Base-by-base conservation (phyloP, 2,329 filamentous ascomycete species). In the Balansia obtecta region DNA sequence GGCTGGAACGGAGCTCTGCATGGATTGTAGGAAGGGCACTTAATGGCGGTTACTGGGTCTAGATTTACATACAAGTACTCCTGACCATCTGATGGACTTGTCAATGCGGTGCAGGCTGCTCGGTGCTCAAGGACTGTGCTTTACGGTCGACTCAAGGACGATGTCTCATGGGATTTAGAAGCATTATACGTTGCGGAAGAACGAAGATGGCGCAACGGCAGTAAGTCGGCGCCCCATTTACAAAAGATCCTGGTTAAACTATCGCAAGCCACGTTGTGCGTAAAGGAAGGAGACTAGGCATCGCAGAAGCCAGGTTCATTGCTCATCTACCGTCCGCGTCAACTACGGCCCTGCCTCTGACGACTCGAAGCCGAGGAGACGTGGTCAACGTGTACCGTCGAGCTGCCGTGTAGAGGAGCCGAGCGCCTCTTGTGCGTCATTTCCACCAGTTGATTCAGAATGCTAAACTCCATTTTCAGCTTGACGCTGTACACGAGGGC, bases 391-490 rank as follows among this genome's bases (percentile, higher is more conserved):
- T 45, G 45, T 18, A 45, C 27, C 32, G 38, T 45, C 37, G 46
- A 41, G 34, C 20, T 46, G 3, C 41, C 37, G 12, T 11, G 46
- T 30, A 49, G 49, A 2, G 50, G 42, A 11, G 38, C 34, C 3
- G 27, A 13, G 16, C 39, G 42, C 27, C 50, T 45, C 18, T 41
- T 41, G 34, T 40, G 46, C 10, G 55, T 53, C 49, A 63, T 51
- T 18, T 63, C 58, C 22, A 64, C 58, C 18, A 66, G 52, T n/a
- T 56, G 56, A 45, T 64, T 64, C 42, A 66, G 56, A 8, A 65
- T 64, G 8, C 58, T 58, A 50, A 65, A 63, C 45, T 65, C 64
- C 40, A 65, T 52, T 48, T 65, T 66, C 27, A 66, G 52, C 53
- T 65, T 66, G 34, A 65, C 55, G 52, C 60, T 61, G 51, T 66